Evolutionary conservation across 73 alveolate species (phyloP), one percentile per base, ranked within the genome.

Genomic region (Paramecium octaurelia): DNA sequence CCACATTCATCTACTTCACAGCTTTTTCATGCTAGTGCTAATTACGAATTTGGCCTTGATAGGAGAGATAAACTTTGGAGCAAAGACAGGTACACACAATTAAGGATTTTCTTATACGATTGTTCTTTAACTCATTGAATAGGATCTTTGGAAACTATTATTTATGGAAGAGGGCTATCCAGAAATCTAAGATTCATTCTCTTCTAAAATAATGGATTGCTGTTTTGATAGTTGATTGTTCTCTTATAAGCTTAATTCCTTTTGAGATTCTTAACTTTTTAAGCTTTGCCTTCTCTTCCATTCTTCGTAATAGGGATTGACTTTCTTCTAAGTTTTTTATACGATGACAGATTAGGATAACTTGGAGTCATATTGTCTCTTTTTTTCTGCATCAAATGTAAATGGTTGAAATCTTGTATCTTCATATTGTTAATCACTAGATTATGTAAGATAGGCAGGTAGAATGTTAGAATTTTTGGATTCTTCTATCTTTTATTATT

Each of bases 181-280:
- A n/a, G 91, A 80, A 6, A 80, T 40, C 38, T 44, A 80, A 4
- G 91, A 80, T 35, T 80, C 91, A 80, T 80, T 48, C 29, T 80
- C 91, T 48, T 80, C 91, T 2, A 48, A 24, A 44, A 80, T 80
- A 7, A 80, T 46, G 8, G 70, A 80, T 80, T 20, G 18, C 24
- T 48, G 12, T 80, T 43, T 8, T 80, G 34, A 44, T 35, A 75
- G 20, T 75, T 75, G 12, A 27, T 75, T 54, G 16, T 16, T 23
- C 3, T 54, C 69, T 54, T 54, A n/a, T n/a, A 4, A 54, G 0
- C 0, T 18, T 54, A 6, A 18, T n/a, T 54, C 69, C 21, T 16
- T 35, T 80, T 46, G 9, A 0, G 18, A 18, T 27, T 80, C 46
- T 80, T 80, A 48, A 3, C 16, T 23, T 44, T 42, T 80, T 21